phyloP scores from a whole-genome alignment of 352 stramenopile species.

The Globisporangium acanthophoron region DNA sequence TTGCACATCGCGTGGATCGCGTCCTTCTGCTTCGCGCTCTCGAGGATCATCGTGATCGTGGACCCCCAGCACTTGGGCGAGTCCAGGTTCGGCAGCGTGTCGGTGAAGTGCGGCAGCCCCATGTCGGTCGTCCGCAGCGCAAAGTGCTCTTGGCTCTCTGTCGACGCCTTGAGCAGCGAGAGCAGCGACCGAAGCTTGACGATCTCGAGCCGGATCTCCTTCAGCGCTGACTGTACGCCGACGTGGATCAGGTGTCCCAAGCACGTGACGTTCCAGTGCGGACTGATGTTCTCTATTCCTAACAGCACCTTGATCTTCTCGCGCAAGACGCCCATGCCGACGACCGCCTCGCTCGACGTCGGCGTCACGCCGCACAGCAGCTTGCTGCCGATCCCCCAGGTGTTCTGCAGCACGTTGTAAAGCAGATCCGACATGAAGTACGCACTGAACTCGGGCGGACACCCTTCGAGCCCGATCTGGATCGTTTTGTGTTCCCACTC shows the following conservation, averaged over 20 bases:
- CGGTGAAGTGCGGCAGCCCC: slow-evolving; percentile 46
- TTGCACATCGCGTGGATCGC: slow-evolving; percentile 66
- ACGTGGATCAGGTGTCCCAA: slow-evolving; percentile 68
- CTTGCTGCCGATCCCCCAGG: slow-evolving; percentile 68
- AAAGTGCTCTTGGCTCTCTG: slow-evolving; percentile 74
- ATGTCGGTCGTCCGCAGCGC: slow-evolving; percentile 61
- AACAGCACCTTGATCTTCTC: slow-evolving; percentile 78
- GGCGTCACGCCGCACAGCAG: slow-evolving; percentile 68
- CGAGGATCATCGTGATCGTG: slow-evolving; percentile 71
- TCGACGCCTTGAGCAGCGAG: slow-evolving; percentile 62
- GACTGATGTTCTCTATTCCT: slow-evolving; percentile 67
- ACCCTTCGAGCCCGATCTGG: slow-evolving; percentile 68
- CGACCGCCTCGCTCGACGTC: slow-evolving; percentile 45
- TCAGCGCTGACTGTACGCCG: slow-evolving; percentile 55
- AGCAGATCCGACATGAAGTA: slow-evolving; percentile 80
- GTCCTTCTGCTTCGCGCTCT: slow-evolving; percentile 71
- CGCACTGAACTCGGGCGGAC: slow-evolving; percentile 55
- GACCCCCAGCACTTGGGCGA: slow-evolving; percentile 66
- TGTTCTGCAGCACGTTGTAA: slow-evolving; percentile 77
- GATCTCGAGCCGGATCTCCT: slow-evolving; percentile 67
- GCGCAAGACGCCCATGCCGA: slow-evolving; percentile 71
- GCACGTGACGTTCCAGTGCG: slow-evolving; percentile 72
- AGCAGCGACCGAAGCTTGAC: slow-evolving; percentile 73
- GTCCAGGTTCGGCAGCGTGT: slow-evolving; percentile 61
- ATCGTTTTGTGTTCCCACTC: slow-evolving; percentile 85